phyloP scores from a whole-genome alignment of 768 basidiomycete genomes.

The Suillus sp. region DNA sequence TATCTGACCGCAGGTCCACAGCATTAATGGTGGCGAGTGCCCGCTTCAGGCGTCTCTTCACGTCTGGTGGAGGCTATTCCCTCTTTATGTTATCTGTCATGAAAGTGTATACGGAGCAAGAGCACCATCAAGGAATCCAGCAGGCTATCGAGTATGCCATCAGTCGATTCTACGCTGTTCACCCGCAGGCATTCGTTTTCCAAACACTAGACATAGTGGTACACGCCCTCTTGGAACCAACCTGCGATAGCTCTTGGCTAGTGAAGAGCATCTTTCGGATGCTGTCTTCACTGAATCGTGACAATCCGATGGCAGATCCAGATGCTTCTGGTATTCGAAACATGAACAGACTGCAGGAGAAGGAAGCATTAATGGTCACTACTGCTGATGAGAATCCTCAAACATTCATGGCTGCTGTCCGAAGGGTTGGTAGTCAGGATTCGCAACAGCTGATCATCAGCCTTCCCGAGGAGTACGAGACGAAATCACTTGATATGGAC shows the following conservation, averaged over 20 bases:
- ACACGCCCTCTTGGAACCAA: slow-evolving; percentile 52
- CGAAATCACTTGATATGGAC: slow-evolving; percentile 56
- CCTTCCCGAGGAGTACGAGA: slow-evolving; percentile 59
- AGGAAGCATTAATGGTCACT: slow-evolving; percentile 66
- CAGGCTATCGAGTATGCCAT: slow-evolving; percentile 71
- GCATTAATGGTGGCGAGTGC: slow-evolving; percentile 77
- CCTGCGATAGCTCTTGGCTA: slow-evolving; percentile 51
- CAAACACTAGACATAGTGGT: slow-evolving; percentile 68
- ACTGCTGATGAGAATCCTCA: slow-evolving; percentile 77
- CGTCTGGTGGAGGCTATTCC: slow-evolving; percentile 68
- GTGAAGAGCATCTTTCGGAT: slow-evolving; percentile 59
- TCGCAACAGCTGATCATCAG: slow-evolving; percentile 45
- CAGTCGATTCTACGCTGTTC: slow-evolving; percentile 72
- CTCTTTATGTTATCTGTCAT: slow-evolving; percentile 75
- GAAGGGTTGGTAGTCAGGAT: slow-evolving; percentile 42
- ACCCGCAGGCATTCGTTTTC: slow-evolving; percentile 73
- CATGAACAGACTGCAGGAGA: slow-evolving; percentile 63
- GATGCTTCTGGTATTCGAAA: slow-evolving; percentile 72
- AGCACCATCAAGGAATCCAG: slow-evolving; percentile 57
- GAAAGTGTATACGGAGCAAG: slow-evolving; percentile 68
- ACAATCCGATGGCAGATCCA: slow-evolving; percentile 40
- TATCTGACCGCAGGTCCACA: slow-evolving; percentile 28
- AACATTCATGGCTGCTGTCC: slow-evolving; percentile 59
- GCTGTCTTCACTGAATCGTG: slow-evolving; percentile 55
- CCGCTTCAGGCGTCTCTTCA: slow-evolving; percentile 75